Base-by-base conservation (phyloP, 345 rosid genomes). In the Populus tremula region DNA sequence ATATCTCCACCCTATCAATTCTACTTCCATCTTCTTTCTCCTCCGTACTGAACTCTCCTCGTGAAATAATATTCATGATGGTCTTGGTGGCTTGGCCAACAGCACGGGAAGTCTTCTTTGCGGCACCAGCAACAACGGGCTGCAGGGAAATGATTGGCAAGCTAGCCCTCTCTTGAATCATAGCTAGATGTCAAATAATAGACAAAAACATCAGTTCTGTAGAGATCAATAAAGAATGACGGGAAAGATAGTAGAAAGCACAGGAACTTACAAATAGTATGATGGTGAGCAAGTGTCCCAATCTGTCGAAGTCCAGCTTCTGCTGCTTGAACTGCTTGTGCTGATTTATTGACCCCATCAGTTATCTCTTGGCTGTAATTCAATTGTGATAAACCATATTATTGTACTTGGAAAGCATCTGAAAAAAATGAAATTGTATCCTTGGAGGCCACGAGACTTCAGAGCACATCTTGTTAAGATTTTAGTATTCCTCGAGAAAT, bases 111-210 rank as follows among this genome's bases (percentile, higher is more conserved):
- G 98, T 91, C 85, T 89, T 92, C 85, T 89, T 86, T 0, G 96
- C 97, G 35, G 94, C 98, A 49, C 97, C 92, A 1, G 85, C 85
- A 74, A 96, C 93, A 18, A 88, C 93, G 12, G 98, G 97, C 67
- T 89, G 90, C 82, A 90, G 80, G 9, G 97, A 92, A 87, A 91
- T 91, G 54, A 80, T 81, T 16, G 98, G 97, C 82, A 94, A 86
- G 78, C 79, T 91, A 49, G 99, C 98, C 78, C 97, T 85, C 86
- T 96, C 98, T 84, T 96, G 87, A 84, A 91, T 94, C 85, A 94
- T 90, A 20, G 97, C 99, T 96, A 87, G 76, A 86, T 76, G 47
- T 80, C 14, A 66, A 6, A 76, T n/a, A 20, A 81, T 14, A 77
- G 6, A 41, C 31, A 31, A 47, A 67, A 77, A 35, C 67, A 65